Conservation (phyloP, 2,329 filamentous ascomycete species). For the Triangularia verruculosa region DNA sequence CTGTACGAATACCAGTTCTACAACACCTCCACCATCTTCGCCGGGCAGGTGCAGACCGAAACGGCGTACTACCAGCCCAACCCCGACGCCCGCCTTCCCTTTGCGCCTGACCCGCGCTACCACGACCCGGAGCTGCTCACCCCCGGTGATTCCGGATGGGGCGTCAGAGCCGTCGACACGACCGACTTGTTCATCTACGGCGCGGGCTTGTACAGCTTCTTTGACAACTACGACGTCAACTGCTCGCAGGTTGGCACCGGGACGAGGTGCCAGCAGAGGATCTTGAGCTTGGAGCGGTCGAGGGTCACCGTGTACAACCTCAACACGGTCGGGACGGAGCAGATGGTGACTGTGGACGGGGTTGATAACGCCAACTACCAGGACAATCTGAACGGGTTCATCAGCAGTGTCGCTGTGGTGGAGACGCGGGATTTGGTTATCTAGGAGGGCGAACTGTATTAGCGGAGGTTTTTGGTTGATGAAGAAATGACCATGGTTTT, state of each 20-base stretch:
- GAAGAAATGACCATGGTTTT: neutral
- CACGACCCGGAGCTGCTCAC: slow-evolving; percentile 49
- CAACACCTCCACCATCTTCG: slow-evolving; percentile 55
- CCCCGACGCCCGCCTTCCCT: slow-evolving; percentile 53
- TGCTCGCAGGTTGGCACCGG: slow-evolving; percentile 38
- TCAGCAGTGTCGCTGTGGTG: slow-evolving; percentile 26
- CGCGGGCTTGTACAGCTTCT: slow-evolving; percentile 59
- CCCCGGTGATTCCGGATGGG: slow-evolving; percentile 49
- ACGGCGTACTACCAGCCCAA: slow-evolving; percentile 65
- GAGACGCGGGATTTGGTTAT: neutral
- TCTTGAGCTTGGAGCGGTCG: slow-evolving; percentile 38
- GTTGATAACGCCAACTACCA: slow-evolving; percentile 24
- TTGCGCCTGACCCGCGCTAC: slow-evolving; percentile 39
- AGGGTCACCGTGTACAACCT: slow-evolving; percentile 43
- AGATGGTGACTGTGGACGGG: slow-evolving; percentile 36
- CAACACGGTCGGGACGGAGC: slow-evolving; percentile 44
- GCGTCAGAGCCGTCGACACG: slow-evolving; percentile 55
- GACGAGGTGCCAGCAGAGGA: slow-evolving; percentile 40
- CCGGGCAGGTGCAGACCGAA: slow-evolving; percentile 62
- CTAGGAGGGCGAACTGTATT: neutral
- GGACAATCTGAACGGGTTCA: slow-evolving; percentile 27
- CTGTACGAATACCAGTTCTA: slow-evolving; percentile 63
- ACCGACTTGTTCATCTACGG: slow-evolving; percentile 53
- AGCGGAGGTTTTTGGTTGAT: neutral
- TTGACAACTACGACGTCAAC: slow-evolving; percentile 52